Evolutionary conservation across 306 rosid genomes (phyloP).

Genomic region (Quercus variabilis): DNA sequence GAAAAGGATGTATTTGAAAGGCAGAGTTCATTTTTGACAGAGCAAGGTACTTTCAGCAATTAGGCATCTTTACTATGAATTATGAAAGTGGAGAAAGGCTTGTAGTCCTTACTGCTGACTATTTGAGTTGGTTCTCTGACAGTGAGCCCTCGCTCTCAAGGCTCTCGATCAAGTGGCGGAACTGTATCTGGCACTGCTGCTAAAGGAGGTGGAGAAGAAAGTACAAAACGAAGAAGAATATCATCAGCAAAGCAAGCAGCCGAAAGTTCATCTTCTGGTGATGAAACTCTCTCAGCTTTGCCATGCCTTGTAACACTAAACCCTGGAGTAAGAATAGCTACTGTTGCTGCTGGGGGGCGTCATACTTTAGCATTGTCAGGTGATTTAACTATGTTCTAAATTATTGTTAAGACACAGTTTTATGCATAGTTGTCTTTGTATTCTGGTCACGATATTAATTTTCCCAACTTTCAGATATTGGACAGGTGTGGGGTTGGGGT

Average conservation of each 20-base stretch:
- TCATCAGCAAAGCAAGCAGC: conserved; percentile 68
- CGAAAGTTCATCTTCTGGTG: conserved; percentile 72
- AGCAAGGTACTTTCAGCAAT: conserved; percentile 53
- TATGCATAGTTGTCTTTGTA: conserved; percentile 7
- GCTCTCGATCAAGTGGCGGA: conserved; percentile 52
- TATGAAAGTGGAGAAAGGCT: conserved; percentile 11
- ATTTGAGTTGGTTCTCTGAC: conserved; percentile 36
- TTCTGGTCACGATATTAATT: conserved; percentile 22
- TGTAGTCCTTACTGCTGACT: conserved; percentile 20
- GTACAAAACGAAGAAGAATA: conserved; percentile 73
- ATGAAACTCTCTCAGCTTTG: conserved; percentile 71
- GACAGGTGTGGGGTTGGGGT: conserved; percentile 99
- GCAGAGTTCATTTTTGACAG: conserved; percentile 52
- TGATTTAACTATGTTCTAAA: conserved; percentile 23
- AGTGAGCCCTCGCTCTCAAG: conserved; percentile 72
- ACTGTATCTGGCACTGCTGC: conserved; percentile 31
- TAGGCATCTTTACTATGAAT: conserved; percentile 25
- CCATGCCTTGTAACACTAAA: conserved; percentile 83
- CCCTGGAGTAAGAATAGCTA: conserved; percentile 70
- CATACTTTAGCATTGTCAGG: conserved; percentile 87
- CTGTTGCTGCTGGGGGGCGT: conserved; percentile 96
- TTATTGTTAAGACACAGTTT: conserved; percentile 6
- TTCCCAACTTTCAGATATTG: conserved; percentile 67
- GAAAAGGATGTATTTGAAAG: conserved; percentile 60
- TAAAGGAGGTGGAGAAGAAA: conserved; percentile 60